phyloP scores from a whole-genome alignment of 2,329 filamentous ascomycete genomes.

The Phyllosticta paracitricarpa region DNA sequence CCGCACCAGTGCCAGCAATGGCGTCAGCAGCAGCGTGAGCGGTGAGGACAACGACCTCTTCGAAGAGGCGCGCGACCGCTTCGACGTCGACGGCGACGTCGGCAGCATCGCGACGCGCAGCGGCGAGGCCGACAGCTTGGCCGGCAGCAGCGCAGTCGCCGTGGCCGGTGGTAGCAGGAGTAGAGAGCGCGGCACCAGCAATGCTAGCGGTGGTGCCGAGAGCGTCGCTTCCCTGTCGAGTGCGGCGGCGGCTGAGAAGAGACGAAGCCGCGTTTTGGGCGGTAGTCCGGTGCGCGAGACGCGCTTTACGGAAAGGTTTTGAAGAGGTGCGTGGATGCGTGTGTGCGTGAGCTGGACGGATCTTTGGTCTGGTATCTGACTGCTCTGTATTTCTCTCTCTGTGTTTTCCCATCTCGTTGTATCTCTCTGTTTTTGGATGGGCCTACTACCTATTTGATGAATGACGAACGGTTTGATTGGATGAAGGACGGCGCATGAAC shows the following conservation, averaged over 20 bases:
- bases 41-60: slow-evolving; percentile 33
- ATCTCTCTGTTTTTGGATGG: no score
- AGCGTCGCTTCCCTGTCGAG: not conserved
- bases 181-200: not conserved
- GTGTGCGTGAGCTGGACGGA: no score
- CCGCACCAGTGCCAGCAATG: not conserved
- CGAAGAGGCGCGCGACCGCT: slow-evolving; percentile 40
- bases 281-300: slow-evolving; percentile 1
- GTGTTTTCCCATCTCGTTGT: no score
- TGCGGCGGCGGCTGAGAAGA: not conserved
- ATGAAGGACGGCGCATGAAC: no score
- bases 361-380: no score
- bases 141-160: not conserved
- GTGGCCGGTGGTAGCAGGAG: not conserved
- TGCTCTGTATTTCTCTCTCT: no score
- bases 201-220: not conserved
- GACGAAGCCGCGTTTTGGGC: not conserved
- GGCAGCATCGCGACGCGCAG: not conserved
- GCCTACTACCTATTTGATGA: no score
- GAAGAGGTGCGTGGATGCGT: not conserved
- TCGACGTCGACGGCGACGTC: not conserved
- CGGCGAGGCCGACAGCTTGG: slow-evolving; percentile 20
- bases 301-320: slow-evolving; percentile 6
- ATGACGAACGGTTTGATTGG: no score
- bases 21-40: slow-evolving; percentile 15